Evolutionary conservation across 2,329 filamentous ascomycete genomes (phyloP).

Genomic region (Alternaria triticina): DNA sequence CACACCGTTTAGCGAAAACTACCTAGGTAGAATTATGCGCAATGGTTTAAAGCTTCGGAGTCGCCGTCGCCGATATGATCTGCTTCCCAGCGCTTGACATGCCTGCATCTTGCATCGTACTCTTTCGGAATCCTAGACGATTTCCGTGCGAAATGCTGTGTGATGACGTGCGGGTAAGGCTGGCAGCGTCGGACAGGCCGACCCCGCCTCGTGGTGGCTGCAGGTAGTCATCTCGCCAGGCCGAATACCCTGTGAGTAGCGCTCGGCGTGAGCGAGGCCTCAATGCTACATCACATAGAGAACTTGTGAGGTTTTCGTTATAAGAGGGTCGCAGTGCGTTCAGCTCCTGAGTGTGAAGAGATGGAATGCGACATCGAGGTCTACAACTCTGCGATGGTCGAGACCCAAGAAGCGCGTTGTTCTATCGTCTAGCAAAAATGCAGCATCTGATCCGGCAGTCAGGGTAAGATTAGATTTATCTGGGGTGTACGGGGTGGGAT

Average conservation of each 20-base stretch:
- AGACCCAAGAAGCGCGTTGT: background rate
- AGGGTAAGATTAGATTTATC: background rate
- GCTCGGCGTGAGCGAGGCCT: background rate
- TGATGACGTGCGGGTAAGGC: background rate
- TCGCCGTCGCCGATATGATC: background rate
- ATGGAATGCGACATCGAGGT: background rate
- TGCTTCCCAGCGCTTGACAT: background rate
- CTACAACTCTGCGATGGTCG: background rate
- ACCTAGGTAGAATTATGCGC: background rate
- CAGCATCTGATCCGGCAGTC: background rate
- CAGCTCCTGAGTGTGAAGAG: background rate
- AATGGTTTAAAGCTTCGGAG: background rate
- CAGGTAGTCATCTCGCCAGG: background rate
- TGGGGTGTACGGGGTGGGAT: background rate
- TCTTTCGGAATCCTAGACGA: background rate
- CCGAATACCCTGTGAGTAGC: background rate
- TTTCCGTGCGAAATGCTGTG: background rate
- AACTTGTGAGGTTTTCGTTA: background rate
- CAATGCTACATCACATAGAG: background rate
- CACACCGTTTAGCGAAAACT: background rate
- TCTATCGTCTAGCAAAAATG: background rate
- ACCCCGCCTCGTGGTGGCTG: background rate
- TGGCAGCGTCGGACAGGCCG: background rate
- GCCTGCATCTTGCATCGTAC: background rate
- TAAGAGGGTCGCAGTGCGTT: background rate